Conservation (phyloP, 345 rosid genomes). For the Camelina laxa region DNA sequence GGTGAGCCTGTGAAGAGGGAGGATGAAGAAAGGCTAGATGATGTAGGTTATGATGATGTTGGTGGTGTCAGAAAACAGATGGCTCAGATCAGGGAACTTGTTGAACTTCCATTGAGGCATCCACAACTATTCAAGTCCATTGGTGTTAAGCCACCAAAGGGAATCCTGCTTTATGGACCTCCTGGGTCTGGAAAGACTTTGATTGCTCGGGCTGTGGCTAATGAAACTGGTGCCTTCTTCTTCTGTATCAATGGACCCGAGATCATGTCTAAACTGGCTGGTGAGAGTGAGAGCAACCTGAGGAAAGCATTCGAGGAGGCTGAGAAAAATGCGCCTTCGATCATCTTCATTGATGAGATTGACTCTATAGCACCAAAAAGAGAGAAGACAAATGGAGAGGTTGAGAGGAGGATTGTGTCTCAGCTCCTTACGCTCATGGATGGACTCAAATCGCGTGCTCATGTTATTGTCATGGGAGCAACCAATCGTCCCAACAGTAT, state of each 20-base stretch:
- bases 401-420: conserved; percentile 97
- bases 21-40: conserved; percentile 93
- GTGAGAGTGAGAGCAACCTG: conserved; percentile 99
- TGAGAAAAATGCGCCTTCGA: conserved; percentile 97
- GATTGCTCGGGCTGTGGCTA: conserved; percentile 96
- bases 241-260: conserved; percentile 96
- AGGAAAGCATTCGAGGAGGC: conserved; percentile 99
- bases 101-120: conserved; percentile 95
- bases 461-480: conserved; percentile 97
- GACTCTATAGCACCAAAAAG: conserved; percentile 98
- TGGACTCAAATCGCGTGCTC: conserved; percentile 91
- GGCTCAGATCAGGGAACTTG: conserved; percentile 98
- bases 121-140: conserved; percentile 96
- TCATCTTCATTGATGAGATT: conserved; percentile 89
- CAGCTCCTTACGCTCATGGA: conserved; percentile 97
- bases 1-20: conserved; percentile 96
- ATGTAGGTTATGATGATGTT: conserved; percentile 97
- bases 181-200: conserved; percentile 94
- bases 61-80: conserved; percentile 99
- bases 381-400: conserved; percentile 98
- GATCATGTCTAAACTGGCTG: conserved; percentile 96
- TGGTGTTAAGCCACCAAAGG: conserved; percentile 99
- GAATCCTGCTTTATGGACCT: conserved; percentile 89
- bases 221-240: conserved; percentile 98
- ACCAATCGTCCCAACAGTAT: conserved; percentile 98